Base-by-base conservation (phyloP, 208 protist species). In the Naegleria gruberi region DNA sequence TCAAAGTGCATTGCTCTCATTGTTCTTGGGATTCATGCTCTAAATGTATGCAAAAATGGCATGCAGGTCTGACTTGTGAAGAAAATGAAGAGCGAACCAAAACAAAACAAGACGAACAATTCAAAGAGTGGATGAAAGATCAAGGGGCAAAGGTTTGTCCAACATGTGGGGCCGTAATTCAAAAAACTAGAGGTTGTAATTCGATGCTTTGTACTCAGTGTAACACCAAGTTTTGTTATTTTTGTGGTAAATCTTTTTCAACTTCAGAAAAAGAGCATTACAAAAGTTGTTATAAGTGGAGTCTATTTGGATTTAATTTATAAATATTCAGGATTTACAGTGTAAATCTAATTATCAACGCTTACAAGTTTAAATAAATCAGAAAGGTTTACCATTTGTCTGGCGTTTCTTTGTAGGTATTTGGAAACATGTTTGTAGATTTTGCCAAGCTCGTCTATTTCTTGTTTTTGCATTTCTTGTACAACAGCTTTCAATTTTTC, bases 111-210 rank as follows among this genome's bases (percentile, higher is more conserved):
- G 81, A 84, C n/a, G 81, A 84, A 46, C 40, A 40, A 41, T 84
- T 84, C 17, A 45, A 84, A 41, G 23, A 84, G 30, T 84, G 81
- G 81, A 45, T 84, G 30, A 26, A 41, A 46, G 34, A 41, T 23
- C 12, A 84, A 46, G 42, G 42, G 2, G 81, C 42, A 30, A 84
- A 84, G 30, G 15, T 34, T 30, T 84, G 81, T 30, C 81, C 81
- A 30, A 84, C 10, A 10, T 84, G 81, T 45, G 42, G 42, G 5
- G n/a, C n/a, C 0, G 81, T 42, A 23, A 84, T 84, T 23, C 41
- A 84, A 45, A 84, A 84, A 84, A 84, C 34, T 30, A 41, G 81
- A 84, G 81, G 81, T 4, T 84, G 81, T 45, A 84, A 84, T 84
- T 26, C 37, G 0, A 84, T 84, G 81, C 30, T 45, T 45, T 84